These are phyloP conservation scores for Wickerhamomyces subpelliculosus DNA, from an alignment of 805 yeast genomes.

Conservation along the genomic window DNA sequence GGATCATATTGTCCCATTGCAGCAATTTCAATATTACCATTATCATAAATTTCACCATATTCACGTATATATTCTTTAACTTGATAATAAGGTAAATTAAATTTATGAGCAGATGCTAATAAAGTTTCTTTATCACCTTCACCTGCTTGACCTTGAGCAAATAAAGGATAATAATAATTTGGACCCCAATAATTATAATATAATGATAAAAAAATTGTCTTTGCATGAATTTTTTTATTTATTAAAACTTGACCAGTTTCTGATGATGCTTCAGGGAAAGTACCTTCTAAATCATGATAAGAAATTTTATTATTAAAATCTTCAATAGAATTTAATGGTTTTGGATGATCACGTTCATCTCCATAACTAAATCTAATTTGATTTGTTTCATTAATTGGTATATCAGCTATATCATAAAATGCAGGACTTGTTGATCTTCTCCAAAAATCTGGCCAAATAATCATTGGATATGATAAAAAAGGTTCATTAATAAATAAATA, in stretches of 20 bases:
- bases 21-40: conserved; percentile 34
- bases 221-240: conserved; percentile 50
- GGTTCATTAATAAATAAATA: conserved; percentile 34
- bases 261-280: conserved; percentile 62
- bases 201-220: conserved; percentile 49
- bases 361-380: conserved; percentile 22
- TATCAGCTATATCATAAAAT: conserved; percentile 49
- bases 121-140: conserved; percentile 81
- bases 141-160: conserved; percentile 61
- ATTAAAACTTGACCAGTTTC: conserved; percentile 65
- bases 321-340: conserved; percentile 13
- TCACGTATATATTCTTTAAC: conserved; percentile 46
- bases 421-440: conserved; percentile 56
- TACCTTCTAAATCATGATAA: conserved; percentile 58
- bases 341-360: conserved; percentile 28
- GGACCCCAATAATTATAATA: conserved; percentile 67
- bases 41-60: conserved; percentile 36
- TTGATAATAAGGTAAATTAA: conserved; percentile 44
- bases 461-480: conserved; percentile 38
- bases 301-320: conserved; percentile 32
- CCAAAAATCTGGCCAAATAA: conserved; percentile 72
- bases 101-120: conserved; percentile 56
- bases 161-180: conserved; percentile 47
- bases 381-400: conserved; percentile 26
- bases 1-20: conserved; percentile 56